Conservation (phyloP, 495 filamentous ascomycete genomes). For the Penicillium psychrofluorescens region DNA sequence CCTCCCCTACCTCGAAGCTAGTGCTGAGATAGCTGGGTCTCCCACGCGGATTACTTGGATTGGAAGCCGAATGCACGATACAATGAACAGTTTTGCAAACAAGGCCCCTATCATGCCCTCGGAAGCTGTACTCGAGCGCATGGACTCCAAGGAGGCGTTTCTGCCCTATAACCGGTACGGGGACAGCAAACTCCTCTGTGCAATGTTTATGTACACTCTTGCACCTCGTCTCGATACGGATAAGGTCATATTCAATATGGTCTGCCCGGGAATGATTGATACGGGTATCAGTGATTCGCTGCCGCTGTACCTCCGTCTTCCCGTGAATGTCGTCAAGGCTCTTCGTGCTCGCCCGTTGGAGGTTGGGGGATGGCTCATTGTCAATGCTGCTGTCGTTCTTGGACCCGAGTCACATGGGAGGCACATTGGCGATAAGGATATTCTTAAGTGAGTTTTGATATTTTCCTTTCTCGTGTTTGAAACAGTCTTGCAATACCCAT, state of each 20-base stretch:
- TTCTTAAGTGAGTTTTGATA: constrained; percentile 4
- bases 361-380: constrained; percentile 6
- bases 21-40: constrained; percentile 8
- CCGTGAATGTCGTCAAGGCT: constrained; percentile 3
- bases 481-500: too few relatives aligned
- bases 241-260: constrained; percentile 15
- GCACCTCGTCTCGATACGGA: constrained; percentile 11
- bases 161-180: constrained; percentile 12
- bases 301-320: background rate
- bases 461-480: background rate
- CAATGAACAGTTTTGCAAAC: constrained; percentile 5
- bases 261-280: constrained; percentile 15
- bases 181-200: constrained; percentile 23
- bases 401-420: constrained; percentile 8
- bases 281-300: constrained; percentile 7
- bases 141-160: constrained; percentile 17
- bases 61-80: constrained; percentile 18
- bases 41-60: constrained; percentile 24
- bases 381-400: constrained; percentile 6
- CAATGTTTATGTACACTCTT: constrained; percentile 22
- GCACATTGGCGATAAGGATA: constrained; percentile 6
- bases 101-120: constrained; percentile 1
- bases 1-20: constrained; percentile 21
- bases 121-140: constrained; percentile 16
- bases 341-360: constrained; percentile 6